Evolutionary conservation across 2,329 filamentous ascomycete genomes (phyloP).

Genomic region (Pseudocercospora pini-densiflorae): DNA sequence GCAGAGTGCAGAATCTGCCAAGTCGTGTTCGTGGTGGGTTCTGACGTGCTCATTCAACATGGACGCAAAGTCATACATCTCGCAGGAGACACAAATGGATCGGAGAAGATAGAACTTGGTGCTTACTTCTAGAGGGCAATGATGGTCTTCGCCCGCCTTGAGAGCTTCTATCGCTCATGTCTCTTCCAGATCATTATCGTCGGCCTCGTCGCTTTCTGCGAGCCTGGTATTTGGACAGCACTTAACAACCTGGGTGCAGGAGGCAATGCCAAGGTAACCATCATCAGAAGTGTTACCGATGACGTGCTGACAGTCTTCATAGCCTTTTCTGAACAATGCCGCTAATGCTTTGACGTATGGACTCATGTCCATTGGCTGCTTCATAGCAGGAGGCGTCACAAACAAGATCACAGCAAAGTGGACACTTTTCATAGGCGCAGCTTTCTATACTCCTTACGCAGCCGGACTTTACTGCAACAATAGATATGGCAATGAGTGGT

Average conservation of each 20-base stretch:
- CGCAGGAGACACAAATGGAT: too few species aligned
- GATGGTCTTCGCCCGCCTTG: too few species aligned
- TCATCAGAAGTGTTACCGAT: not conserved
- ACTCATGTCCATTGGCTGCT: constrained; percentile 53
- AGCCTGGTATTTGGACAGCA: constrained; percentile 30
- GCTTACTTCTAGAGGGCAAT: too few species aligned
- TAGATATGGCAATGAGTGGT: constrained; percentile 57
- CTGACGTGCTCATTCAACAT: too few species aligned
- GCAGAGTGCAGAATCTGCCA: too few species aligned
- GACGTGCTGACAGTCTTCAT: not conserved
- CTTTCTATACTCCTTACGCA: constrained; percentile 55
- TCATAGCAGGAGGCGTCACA: constrained; percentile 51
- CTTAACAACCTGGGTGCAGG: constrained; percentile 32
- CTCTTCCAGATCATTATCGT: constrained; percentile 29
- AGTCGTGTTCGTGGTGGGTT: too few species aligned
- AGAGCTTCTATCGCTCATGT: constrained; percentile 17
- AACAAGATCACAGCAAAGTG: constrained; percentile 55
- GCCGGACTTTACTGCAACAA: constrained; percentile 57
- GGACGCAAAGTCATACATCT: too few species aligned
- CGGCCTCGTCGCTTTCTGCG: constrained; percentile 25
- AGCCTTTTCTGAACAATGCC: constrained; percentile 50
- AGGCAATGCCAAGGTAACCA: constrained; percentile 26
- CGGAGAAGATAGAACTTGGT: too few species aligned
- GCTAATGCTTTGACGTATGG: constrained; percentile 58
- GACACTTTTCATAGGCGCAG: constrained; percentile 52